Percentiles rank a stretch among this genome's conserved stretches.
phyloP scores from a whole-genome alignment of 2,329 filamentous ascomycete genomes.

The Monilinia fructigena region DNA sequence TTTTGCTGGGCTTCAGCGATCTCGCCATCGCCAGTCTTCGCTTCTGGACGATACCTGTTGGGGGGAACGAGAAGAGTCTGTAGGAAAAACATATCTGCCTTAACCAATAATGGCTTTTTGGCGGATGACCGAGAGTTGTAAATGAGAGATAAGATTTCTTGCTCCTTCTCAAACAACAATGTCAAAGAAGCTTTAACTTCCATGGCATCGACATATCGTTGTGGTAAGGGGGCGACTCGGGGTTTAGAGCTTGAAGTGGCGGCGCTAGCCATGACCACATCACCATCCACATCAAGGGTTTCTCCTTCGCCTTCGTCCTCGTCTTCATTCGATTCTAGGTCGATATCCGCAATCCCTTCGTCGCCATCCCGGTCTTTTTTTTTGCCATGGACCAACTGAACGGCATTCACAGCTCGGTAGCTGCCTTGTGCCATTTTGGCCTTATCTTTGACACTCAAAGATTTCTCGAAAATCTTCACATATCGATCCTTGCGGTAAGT shows the following conservation, averaged over 20 bases:
- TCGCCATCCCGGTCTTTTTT: slow-evolving; percentile 47
- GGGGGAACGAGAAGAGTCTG: slow-evolving; percentile 84
- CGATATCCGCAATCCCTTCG: slow-evolving; percentile 69
- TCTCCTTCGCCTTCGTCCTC: slow-evolving; percentile 46
- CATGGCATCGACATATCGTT: slow-evolving; percentile 77
- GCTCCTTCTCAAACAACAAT: slow-evolving; percentile 82
- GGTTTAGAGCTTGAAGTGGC: slow-evolving; percentile 40
- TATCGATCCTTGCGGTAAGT: slow-evolving; percentile 84
- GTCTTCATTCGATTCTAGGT: slow-evolving; percentile 50
- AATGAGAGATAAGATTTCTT: slow-evolving; percentile 78
- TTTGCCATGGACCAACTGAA: slow-evolving; percentile 43
- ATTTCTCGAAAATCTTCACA: slow-evolving; percentile 90
- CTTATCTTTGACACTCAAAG: slow-evolving; percentile 71
- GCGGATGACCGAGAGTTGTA: slow-evolving; percentile 69
- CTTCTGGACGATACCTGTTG: slow-evolving; percentile 86
- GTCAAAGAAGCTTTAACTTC: slow-evolving; percentile 79
- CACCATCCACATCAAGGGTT: slow-evolving; percentile 53
- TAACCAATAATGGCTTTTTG: slow-evolving; percentile 58
- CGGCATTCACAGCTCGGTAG: slow-evolving; percentile 48
- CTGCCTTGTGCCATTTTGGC: slow-evolving; percentile 70
- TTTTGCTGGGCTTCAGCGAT: slow-evolving; percentile 90
- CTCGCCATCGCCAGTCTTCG: slow-evolving; percentile 73
- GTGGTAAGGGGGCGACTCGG: slow-evolving; percentile 47
- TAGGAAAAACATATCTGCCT: slow-evolving; percentile 91
- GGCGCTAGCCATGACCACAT: slow-evolving; percentile 54